These are phyloP conservation scores for Elaeis oleifera DNA, from an alignment of 202 grass and related monocot species.

Conservation along the genomic window DNA sequence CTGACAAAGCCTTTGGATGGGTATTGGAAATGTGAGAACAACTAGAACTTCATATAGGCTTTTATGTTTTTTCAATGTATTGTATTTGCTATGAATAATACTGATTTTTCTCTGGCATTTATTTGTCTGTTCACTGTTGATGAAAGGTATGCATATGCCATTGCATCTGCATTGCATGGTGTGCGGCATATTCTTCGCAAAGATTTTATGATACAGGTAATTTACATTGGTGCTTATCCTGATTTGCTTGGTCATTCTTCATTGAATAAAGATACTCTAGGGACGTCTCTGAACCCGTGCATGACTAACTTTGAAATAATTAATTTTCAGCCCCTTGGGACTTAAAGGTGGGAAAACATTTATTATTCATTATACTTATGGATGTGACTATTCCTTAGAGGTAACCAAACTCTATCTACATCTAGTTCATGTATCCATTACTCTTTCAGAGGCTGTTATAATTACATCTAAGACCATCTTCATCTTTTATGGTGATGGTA, in stretches of 20 bases:
- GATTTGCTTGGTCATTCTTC: too few relatives aligned
- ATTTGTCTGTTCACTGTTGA: neutral
- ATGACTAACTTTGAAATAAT: slow-evolving; percentile 8
- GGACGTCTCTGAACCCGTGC: neutral
- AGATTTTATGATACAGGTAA: slow-evolving; percentile 96
- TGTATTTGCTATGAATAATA: neutral
- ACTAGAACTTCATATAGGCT: slow-evolving; percentile 14
- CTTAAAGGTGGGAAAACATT: slow-evolving; percentile 63
- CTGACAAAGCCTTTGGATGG: slow-evolving; percentile 95
- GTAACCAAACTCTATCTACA: slow-evolving; percentile 29
- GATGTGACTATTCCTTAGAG: slow-evolving; percentile 79
- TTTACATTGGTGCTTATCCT: slow-evolving; percentile 3
- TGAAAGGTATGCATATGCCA: slow-evolving; percentile 79
- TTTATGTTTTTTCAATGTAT: slow-evolving; percentile 1
- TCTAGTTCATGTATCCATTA: slow-evolving; percentile 11
- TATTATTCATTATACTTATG: slow-evolving; percentile 98
- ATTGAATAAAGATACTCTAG: too few relatives aligned
- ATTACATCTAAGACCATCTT: slow-evolving; percentile 11
- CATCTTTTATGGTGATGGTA: too few relatives aligned
- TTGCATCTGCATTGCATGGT: slow-evolving; percentile 90
- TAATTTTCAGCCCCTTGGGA: slow-evolving; percentile 81
- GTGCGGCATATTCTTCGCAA: slow-evolving; percentile 69
- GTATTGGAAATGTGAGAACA: slow-evolving; percentile 75
- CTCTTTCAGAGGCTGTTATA: neutral
- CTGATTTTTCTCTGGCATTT: slow-evolving; percentile 5